Conservation (phyloP, 1,139 yeast species). For the Saccharomycopsis phalli region DNA sequence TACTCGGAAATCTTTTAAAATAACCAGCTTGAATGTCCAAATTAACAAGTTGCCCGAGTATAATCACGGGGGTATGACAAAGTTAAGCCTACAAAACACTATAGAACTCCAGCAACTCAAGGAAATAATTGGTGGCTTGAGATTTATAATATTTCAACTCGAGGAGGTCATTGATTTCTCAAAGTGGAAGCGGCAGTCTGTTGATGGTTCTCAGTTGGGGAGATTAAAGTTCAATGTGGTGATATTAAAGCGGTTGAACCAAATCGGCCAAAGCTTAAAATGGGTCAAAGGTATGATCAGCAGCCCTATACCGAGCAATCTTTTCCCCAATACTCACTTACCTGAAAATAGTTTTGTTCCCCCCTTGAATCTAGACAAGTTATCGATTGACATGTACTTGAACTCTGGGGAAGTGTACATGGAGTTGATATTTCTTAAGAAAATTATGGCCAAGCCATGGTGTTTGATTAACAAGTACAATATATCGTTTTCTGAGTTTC, state of each 20-base stretch:
- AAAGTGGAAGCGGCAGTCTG: background rate
- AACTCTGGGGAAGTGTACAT: conserved; percentile 19
- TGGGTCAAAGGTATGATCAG: conserved; percentile 6
- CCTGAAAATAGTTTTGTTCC: conserved; percentile 11
- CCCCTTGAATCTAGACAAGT: conserved; percentile 7
- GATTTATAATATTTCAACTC: conserved; percentile 11
- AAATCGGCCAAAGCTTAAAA: conserved; percentile 10
- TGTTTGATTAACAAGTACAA: conserved; percentile 17
- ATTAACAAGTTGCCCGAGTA: conserved; percentile 13
- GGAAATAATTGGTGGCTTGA: conserved; percentile 5
- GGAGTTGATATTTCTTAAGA: conserved; percentile 17
- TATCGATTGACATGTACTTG: conserved; percentile 17
- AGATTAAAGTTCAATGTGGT: conserved; percentile 8
- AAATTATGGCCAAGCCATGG: conserved; percentile 17
- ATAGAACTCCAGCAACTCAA: conserved; percentile 16
- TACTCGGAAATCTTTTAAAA: conserved; percentile 13
- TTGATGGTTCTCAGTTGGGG: background rate
- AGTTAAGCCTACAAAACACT: conserved; percentile 4
- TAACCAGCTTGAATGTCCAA: conserved; percentile 6
- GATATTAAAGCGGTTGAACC: conserved; percentile 17
- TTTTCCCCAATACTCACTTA: conserved; percentile 16
- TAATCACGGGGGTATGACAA: conserved; percentile 11
- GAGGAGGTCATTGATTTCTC: conserved; percentile 1
- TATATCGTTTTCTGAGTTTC: conserved; percentile 18
- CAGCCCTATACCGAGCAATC: conserved; percentile 9